A percentile compares a stretch with the other conserved stretches of the same genome.
phyloP scores from a whole-genome alignment of 2,329 filamentous ascomycete genomes.

The Xylaria sp. region DNA sequence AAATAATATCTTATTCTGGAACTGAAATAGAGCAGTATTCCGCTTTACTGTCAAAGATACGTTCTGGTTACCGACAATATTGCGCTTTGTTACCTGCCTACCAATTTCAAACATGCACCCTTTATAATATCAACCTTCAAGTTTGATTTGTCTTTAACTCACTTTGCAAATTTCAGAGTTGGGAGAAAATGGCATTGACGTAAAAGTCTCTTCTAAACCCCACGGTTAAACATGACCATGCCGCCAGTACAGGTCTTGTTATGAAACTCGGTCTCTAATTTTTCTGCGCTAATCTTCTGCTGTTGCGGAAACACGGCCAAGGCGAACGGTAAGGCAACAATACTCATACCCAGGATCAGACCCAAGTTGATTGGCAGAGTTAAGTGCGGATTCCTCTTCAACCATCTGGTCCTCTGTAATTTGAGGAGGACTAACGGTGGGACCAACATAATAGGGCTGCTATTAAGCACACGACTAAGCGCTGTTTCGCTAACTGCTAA shows the following conservation, averaged over 20 bases:
- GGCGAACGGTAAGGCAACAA: background rate
- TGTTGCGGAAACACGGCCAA: background rate
- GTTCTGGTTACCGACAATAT: background rate
- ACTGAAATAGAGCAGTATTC: background rate
- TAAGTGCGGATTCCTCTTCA: slow-evolving; percentile 79
- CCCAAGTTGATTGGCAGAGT: slow-evolving; percentile 78
- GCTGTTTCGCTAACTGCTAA: slow-evolving; percentile 94
- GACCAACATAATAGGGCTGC: slow-evolving; percentile 97
- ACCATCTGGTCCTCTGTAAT: slow-evolving; percentile 84
- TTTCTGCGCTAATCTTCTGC: background rate
- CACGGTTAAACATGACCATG: background rate
- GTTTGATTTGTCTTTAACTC: background rate
- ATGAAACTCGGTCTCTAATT: background rate
- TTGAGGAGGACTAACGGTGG: slow-evolving; percentile 86
- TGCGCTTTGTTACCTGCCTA: background rate
- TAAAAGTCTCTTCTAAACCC: background rate
- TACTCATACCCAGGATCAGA: background rate
- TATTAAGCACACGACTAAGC: slow-evolving; percentile 88
- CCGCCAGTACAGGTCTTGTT: background rate
- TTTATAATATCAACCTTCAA: background rate
- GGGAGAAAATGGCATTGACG: background rate
- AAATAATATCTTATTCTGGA: background rate
- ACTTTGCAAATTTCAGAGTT: background rate
- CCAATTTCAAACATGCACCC: background rate
- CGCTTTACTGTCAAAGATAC: background rate